phyloP scores from a whole-genome alignment of 257 asterid species.

The Petunia axillaris region DNA sequence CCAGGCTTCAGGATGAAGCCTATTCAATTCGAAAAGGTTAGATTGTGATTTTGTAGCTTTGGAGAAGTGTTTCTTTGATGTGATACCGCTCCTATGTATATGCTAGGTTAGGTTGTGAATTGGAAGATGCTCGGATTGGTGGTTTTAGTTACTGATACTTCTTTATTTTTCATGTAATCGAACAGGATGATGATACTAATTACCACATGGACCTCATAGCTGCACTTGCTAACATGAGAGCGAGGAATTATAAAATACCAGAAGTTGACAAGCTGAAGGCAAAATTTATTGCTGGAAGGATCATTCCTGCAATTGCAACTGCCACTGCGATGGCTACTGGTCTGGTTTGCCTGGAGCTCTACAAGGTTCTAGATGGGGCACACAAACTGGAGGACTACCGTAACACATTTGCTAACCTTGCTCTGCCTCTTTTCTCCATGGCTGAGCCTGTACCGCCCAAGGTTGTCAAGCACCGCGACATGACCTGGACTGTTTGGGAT shows the following conservation, averaged over 20 bases:
- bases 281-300: conserved; percentile 84
- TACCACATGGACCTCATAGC: conserved; percentile 88
- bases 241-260: conserved; percentile 79
- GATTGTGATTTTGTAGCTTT: not conserved
- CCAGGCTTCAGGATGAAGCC: conserved; percentile 77
- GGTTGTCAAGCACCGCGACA: conserved; percentile 58
- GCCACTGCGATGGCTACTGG: conserved; percentile 92
- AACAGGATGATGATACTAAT: conserved; percentile 82
- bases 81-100: not conserved
- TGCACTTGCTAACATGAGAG: conserved; percentile 93
- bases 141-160: not conserved
- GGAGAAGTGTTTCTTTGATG: not conserved
- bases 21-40: conserved; percentile 85
- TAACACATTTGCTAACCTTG: conserved; percentile 85
- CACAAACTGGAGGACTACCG: conserved; percentile 86
- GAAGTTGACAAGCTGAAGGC: conserved; percentile 88
- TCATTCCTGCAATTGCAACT: conserved; percentile 88
- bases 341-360: conserved; percentile 79
- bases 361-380: conserved; percentile 65
- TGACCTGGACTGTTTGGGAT: conserved; percentile 95
- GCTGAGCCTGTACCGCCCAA: conserved; percentile 84
- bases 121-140: too few relatives aligned
- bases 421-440: conserved; percentile 84
- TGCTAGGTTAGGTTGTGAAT: not conserved
- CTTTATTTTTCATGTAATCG: not conserved